Base-by-base conservation (phyloP, 1,139 yeast genomes). In the Saccharomycopsis phalli region DNA sequence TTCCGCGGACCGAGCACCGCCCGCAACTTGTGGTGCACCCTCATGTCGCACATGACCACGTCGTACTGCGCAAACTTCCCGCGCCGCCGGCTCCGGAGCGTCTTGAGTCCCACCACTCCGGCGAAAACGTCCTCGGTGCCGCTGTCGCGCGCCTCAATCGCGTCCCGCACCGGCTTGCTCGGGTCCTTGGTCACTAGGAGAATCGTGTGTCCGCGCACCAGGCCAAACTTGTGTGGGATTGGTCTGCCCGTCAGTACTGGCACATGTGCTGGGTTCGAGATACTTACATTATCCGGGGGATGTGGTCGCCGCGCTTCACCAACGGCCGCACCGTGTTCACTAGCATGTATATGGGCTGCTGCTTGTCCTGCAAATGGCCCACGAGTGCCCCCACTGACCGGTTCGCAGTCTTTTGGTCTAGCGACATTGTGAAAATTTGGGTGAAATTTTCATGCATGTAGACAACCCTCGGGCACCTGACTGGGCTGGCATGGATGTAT, bases 161-260 rank as follows among this genome's bases (percentile, higher is more conserved):
- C 63, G 7, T 62, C 62, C 35, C 78, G 65, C 51, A 74, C 80
- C 1, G 68, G 62, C 1, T 69, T 64, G 2, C 79, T 69, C 1
- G 87, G 86, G 52, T 80, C 87, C 50, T 78, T 80, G 4, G 87
- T 76, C 11, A 81, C 67, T 26, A 81, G 60, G 6, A 81, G 56
- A 3, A 81, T 69, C 25, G 75, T 63, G 43, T 70, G 62, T 25
- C 66, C 68, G 19, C 65, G 68, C 3, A 69, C 55, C 44, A 63
- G 66, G 48, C 65, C 71, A 43, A 73, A 58, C 42, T 71, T 65
- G 47, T 71, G 63, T 0, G 71, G 65, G n/a, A 81, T 48, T 2
- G 84, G 81, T 29, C 51, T 49, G 33, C 7, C 4, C 17, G 33
- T 30, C 20, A 27, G 33, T 28, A 30, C 20, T 11, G 20, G 7